Evolutionary conservation across 1,284 basidiomycete genomes (phyloP), one percentile per base, ranked within the genome.

Genomic region (Gymnopus androsaceus): DNA sequence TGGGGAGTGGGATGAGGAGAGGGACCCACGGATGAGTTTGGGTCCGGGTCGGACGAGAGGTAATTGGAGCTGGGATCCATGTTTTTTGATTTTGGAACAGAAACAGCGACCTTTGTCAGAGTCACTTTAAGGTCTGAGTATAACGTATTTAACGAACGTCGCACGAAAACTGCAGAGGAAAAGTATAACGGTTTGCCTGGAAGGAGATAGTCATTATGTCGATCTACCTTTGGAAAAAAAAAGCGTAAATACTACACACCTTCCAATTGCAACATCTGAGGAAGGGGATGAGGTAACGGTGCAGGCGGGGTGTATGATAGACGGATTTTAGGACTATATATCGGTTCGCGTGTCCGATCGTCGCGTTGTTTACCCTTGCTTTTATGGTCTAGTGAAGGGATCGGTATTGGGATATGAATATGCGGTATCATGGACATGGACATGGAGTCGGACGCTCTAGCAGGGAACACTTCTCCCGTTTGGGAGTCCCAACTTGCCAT

Each of bases 131-230:
- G 69, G 64, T 89, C 82, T 14, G 84, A 79, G 66, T 90, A 90
- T 14, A 92, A 69, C 6, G 90, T 84, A 63, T 84, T 87, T 63
- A 92, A 78, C 4, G 88, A 86, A 60, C 88, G 88, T 21, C 86
- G 78, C 23, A 91, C 70, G 60, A 91, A 82, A 2, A 80, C 78
- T 2, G 87, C 83, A 0, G 87, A 89, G 1, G 86, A 80, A 58
- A 85, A 74, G 67, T 92, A 92, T 37, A 91, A 65, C 7, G 85
- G 81, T 4, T 88, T 67, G 28, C 89, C 88, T 90, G 57, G 28
- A 7, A 15, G 28, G 27, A n/a, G n/a, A n/a, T n/a, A n/a, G n/a
- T n/a, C n/a, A n/a, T n/a, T n/a, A n/a, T n/a, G n/a, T n/a, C n/a
- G n/a, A n/a, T n/a, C n/a, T n/a, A n/a, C n/a, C n/a, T n/a, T n/a